Evolutionary conservation across 1,284 basidiomycete species (phyloP), one percentile per base, ranked within the genome.

Genomic region (Fistulina hepatica): DNA sequence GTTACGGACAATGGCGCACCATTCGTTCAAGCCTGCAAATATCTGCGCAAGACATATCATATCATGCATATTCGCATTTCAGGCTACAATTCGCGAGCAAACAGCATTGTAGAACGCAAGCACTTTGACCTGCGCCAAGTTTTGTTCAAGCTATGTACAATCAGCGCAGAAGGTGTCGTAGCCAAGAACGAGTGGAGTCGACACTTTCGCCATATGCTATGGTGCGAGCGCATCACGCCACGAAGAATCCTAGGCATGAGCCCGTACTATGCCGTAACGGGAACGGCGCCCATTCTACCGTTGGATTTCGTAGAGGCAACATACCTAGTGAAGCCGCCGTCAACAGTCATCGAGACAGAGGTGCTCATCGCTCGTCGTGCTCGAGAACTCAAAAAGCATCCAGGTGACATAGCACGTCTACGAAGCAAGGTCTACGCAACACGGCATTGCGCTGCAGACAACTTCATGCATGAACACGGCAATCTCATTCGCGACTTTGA

Each of bases 41-140:
- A 51, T 10, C 48, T 69, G 0, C 39, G 41, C 0, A 37, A 54
- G 3, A 46, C 50, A 1, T 69, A 65, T 38, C 32, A 49, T 1
- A 58, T 71, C 8, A 21, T 40, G 0, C 57, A 65, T 20, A 65
- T 71, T 21, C 22, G 50, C 0, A 67, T 71, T 6, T 63, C 59
- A 0, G 51, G 51, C 0, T 71, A 71, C 41, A 71, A 71, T 37
- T 69, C 61, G 0, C 52, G 52, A 6, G 59, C 57, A 0, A 69
- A 69, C 34, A 57, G 66, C 0, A 43, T 59, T 0, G 52, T 67
- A 0, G 63, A 70, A 40, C 36, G 52, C 0, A 40, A 46, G 2
- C 65, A 69, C 36, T 57, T 44, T 34, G 50, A 56, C 33, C 46
- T 65, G 5, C 30, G 55, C 1, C 50, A 67, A 44, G 49, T 57